Conservation (phyloP, 495 filamentous ascomycete species). For the Hypoxylon lienhwacheense region DNA sequence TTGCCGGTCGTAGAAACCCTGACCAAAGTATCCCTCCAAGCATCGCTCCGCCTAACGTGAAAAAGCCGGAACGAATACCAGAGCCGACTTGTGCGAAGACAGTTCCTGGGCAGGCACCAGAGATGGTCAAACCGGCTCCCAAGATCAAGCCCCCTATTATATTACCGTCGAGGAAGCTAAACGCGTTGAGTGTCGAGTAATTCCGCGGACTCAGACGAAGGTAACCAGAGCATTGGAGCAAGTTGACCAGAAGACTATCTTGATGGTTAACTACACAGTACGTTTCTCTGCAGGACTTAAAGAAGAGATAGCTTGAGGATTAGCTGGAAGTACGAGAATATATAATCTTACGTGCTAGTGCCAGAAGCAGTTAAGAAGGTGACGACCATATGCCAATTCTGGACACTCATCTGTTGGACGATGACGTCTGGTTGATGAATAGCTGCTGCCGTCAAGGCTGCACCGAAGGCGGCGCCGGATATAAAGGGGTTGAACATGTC, state of each 20-base stretch:
- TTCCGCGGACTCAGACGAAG: conserved; percentile 39
- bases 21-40: conserved; percentile 49
- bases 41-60: conserved; percentile 46
- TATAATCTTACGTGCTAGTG: conserved; percentile 54
- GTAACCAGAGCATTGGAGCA: conserved; percentile 38
- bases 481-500: conserved; percentile 33
- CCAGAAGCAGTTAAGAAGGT: conserved; percentile 58
- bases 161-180: conserved; percentile 55
- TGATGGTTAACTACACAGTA: conserved; percentile 10
- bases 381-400: conserved; percentile 61
- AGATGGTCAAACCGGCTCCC: conserved; percentile 57
- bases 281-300: too few relatives aligned
- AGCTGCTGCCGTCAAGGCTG: conserved; percentile 54
- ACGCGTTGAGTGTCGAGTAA: conserved; percentile 44
- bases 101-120: conserved; percentile 60
- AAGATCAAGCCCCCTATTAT: conserved; percentile 57
- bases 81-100: conserved; percentile 55
- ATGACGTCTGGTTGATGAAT: conserved; percentile 58
- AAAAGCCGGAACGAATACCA: conserved; percentile 49
- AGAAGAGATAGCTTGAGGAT: too few relatives aligned
- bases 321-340: too few relatives aligned
- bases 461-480: conserved; percentile 57
- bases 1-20: conserved; percentile 31
- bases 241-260: conserved; percentile 37
- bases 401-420: conserved; percentile 54